phyloP scores from a whole-genome alignment of 768 basidiomycete genomes.

The Gymnopilus junonius region DNA sequence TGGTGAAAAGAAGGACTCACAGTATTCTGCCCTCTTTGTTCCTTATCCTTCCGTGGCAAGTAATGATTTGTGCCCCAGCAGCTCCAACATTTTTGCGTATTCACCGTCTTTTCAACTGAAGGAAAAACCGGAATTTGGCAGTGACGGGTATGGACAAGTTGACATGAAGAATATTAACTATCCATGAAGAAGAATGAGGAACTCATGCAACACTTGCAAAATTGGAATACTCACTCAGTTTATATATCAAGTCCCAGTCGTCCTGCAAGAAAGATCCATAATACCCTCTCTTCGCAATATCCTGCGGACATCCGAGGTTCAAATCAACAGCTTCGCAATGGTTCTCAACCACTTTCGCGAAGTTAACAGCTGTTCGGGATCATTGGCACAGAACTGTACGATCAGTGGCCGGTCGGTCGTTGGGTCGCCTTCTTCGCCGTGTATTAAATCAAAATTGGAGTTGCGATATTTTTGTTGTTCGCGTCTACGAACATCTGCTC shows the following conservation, averaged over 20 bases:
- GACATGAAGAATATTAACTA: constrained; percentile 85
- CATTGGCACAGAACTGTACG: constrained; percentile 94
- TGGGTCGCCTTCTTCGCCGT: constrained; percentile 84
- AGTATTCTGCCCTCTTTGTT: constrained; percentile 87
- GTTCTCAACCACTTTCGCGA: constrained; percentile 79
- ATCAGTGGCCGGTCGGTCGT: constrained; percentile 81
- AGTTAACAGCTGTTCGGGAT: constrained; percentile 74
- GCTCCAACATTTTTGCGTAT: constrained; percentile 95
- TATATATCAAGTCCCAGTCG: constrained; percentile 89
- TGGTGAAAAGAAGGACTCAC: constrained; percentile 37
- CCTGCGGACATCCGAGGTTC: constrained; percentile 94
- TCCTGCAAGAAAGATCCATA: constrained; percentile 95
- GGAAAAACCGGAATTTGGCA: constrained; percentile 96
- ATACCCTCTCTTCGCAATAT: constrained; percentile 84
- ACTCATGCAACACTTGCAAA: background rate
- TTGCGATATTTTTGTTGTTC: constrained; percentile 58
- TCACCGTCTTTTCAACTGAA: constrained; percentile 83
- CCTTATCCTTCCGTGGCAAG: constrained; percentile 92
- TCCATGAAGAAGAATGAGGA: background rate
- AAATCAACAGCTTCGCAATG: constrained; percentile 94
- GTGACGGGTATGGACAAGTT: constrained; percentile 93
- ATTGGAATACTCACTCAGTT: constrained; percentile 59
- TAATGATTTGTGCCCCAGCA: constrained; percentile 95
- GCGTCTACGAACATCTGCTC: constrained; percentile 65
- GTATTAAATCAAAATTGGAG: constrained; percentile 66